Evolutionary conservation across 805 yeast genomes (phyloP), one percentile per base, ranked within the genome.

Genomic region (Helenozyma baotianmanensis): DNA sequence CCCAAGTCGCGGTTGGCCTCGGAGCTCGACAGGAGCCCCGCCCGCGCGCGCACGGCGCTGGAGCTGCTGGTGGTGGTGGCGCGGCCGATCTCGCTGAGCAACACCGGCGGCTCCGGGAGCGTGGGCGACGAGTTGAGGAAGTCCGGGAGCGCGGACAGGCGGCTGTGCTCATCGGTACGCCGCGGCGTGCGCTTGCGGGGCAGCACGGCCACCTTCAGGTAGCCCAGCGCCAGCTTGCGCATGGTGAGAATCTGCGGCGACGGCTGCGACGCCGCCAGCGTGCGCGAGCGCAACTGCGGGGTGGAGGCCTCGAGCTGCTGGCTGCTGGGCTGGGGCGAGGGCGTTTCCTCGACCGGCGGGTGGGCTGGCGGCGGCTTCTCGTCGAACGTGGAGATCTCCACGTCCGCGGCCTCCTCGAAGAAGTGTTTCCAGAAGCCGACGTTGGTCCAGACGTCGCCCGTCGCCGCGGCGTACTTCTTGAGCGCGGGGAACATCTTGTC

Each of bases 371-470:
- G 19, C 19, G n/a, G n/a, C 21, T 29, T 26, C 17, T 66, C 79
- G 42, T 73, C 78, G 40, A 70, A 70, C 18, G 77, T 72, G 21
- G 71, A 56, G 22, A 82, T 56, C 40, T 78, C 75, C 15, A 81
- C 82, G 48, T 77, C 74, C 2, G 87, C 88, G 18, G 85, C 73
- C 29, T 78, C 73, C 50, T 87, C 95, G 47, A 86, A 74, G 57
- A 87, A 81, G 21, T 72, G 72, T 50, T 84, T 84, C 81, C 94
- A 80, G 57, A 85, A 84, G 35, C 73, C 72, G 6, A 76, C 78
- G 35, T 80, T 80, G 19, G 68, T 60, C 81, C 87, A 78, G 3
- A 84, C 76, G 21, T 72, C 65, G 25, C 67, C 72, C 10, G 86
- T 76, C 25, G 74, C 72, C 10, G 52, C 48, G 13, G 81, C 74